phyloP scores from a whole-genome alignment of 1,284 basidiomycete species.

The Peniophora sp. region DNA sequence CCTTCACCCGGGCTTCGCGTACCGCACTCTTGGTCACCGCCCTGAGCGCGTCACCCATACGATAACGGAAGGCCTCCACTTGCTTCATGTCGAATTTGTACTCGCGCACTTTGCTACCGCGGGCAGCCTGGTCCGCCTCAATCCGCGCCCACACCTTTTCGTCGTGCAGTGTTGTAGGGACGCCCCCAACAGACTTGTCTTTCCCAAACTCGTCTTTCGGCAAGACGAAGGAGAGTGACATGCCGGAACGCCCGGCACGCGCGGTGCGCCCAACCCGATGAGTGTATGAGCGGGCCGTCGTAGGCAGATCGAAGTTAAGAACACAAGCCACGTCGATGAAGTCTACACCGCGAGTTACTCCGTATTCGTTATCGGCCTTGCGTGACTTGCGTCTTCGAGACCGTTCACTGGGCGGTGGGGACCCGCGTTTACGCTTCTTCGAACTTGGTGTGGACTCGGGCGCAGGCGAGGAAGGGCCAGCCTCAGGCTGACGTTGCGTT shows the following conservation, averaged over 20 bases:
- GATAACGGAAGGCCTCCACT: slow-evolving; percentile 97
- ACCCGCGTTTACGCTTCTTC: slow-evolving; percentile 15
- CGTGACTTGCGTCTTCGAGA: slow-evolving; percentile 15
- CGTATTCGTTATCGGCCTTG: slow-evolving; percentile 71
- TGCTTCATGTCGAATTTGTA: slow-evolving; percentile 92
- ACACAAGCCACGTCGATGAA: slow-evolving; percentile 97
- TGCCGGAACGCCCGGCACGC: slow-evolving; percentile 89
- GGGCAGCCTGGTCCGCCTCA: slow-evolving; percentile 62
- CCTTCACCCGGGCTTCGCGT: slow-evolving; percentile 89
- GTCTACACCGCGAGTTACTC: slow-evolving; percentile 94
- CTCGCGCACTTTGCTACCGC: slow-evolving; percentile 78
- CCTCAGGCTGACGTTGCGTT: slow-evolving; percentile 40
- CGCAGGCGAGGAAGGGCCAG: slow-evolving; percentile 6
- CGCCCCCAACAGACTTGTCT: slow-evolving; percentile 62
- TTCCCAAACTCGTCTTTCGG: slow-evolving; percentile 71
- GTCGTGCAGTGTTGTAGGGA: slow-evolving; percentile 66
- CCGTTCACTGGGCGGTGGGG: slow-evolving; percentile 8
- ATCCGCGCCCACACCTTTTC: slow-evolving; percentile 76
- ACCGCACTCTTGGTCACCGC: slow-evolving; percentile 84
- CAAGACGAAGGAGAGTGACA: slow-evolving; percentile 88
- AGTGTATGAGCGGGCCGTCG: slow-evolving; percentile 84
- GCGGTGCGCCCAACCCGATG: slow-evolving; percentile 96
- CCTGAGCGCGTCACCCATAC: slow-evolving; percentile 94
- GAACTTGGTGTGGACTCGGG: slow-evolving; percentile 9
- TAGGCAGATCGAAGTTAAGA: slow-evolving; percentile 96